A percentile compares a stretch with the other conserved stretches of the same genome.
phyloP scores from a whole-genome alignment of 1,139 yeast species.

The Candida sp. region DNA sequence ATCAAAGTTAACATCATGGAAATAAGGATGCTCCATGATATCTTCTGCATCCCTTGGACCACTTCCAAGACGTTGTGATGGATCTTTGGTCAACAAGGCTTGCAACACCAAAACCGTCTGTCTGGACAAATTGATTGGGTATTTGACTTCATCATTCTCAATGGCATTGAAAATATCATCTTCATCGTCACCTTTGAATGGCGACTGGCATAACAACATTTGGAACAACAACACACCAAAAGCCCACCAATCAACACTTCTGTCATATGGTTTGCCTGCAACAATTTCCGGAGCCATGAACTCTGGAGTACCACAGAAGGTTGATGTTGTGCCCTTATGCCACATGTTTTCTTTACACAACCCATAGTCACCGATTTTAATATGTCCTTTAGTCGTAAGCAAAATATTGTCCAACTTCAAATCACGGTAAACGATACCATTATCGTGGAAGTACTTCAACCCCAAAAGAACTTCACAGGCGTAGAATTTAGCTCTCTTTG shows the following conservation, averaged over 20 bases:
- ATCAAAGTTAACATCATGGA: constrained; percentile 88
- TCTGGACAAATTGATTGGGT: constrained; percentile 97
- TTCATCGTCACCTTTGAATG: constrained; percentile 98
- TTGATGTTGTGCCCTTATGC: constrained; percentile 87
- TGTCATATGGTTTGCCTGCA: constrained; percentile 88
- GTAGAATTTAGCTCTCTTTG: constrained; percentile 92
- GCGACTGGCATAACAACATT: constrained; percentile 96
- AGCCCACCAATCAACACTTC: constrained; percentile 99
- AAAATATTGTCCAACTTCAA: constrained; percentile 93
- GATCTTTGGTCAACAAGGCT: constrained; percentile 89
- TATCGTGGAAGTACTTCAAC: constrained; percentile 90
- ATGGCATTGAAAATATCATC: constrained; percentile 99
- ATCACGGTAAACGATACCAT: constrained; percentile 96
- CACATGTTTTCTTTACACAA: constrained; percentile 97
- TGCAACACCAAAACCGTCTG: constrained; percentile 95
- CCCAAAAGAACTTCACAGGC: constrained; percentile 97
- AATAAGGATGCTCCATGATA: constrained; percentile 95
- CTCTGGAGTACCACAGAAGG: constrained; percentile 99
- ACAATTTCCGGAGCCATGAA: constrained; percentile 99
- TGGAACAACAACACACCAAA: constrained; percentile 96
- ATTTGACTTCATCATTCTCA: constrained; percentile 95
- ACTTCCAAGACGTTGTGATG: constrained; percentile 80
- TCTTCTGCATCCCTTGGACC: constrained; percentile 90
- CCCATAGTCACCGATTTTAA: constrained; percentile 97
- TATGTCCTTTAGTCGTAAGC: constrained; percentile 91